A percentile compares a stretch with the other conserved stretches of the same genome.
These are phyloP conservation scores for Ophiosphaerella korrae DNA, from an alignment of 2,329 filamentous ascomycete species.

Conservation along the genomic window DNA sequence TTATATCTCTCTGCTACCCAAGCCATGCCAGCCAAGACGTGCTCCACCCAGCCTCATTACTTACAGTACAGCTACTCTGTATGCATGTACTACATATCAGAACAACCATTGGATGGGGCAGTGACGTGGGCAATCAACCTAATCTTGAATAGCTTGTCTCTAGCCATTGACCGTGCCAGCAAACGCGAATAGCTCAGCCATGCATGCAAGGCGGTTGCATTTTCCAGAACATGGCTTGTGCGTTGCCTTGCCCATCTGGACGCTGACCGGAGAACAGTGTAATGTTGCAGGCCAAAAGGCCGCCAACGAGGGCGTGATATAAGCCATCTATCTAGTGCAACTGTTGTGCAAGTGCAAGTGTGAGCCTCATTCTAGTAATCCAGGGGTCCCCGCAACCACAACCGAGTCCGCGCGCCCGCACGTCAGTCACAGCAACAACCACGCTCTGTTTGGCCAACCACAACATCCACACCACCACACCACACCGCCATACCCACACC, in stretches of 20 bases:
- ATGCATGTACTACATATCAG: no score
- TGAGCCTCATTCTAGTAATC: slow-evolving; percentile 16
- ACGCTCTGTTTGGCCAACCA: slow-evolving; percentile 36
- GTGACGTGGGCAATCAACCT: slow-evolving; percentile 31
- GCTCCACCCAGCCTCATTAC: slow-evolving; percentile 74
- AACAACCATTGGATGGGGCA: slow-evolving; percentile 57
- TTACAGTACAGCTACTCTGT: no score
- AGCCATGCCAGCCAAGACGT: slow-evolving; percentile 71
- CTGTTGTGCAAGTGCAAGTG: background rate
- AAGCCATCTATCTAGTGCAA: background rate
- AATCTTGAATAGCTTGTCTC: background rate
- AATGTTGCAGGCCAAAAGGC: slow-evolving; percentile 4
- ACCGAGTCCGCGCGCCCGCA: slow-evolving; percentile 31
- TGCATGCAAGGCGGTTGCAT: background rate
- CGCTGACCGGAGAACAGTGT: slow-evolving; percentile 9
- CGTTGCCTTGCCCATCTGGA: no score
- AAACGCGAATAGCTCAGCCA: slow-evolving; percentile 15
- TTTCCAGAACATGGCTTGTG: no score
- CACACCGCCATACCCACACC: no score
- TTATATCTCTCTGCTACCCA: slow-evolving; percentile 68
- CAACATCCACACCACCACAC: slow-evolving; percentile 25
- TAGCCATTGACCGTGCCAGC: slow-evolving; percentile 28
- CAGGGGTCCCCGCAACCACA: slow-evolving; percentile 32
- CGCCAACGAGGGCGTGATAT: slow-evolving; percentile 16
- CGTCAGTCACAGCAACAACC: slow-evolving; percentile 10